Evolutionary conservation across 1,284 basidiomycete genomes (phyloP).

Genomic region (Melampsora occidentalis): DNA sequence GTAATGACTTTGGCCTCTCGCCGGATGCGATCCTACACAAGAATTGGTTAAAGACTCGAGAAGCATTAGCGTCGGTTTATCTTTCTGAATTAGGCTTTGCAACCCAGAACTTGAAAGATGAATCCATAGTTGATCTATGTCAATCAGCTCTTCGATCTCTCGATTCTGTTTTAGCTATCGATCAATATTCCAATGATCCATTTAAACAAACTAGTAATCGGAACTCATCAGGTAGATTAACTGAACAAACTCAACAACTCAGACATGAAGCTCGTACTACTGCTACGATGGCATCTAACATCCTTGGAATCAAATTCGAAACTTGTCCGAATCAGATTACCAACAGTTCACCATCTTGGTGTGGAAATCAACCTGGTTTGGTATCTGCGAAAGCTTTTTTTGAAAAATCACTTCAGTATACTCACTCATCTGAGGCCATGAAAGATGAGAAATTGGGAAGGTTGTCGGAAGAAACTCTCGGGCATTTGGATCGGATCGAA

Average conservation of each 20-base stretch:
- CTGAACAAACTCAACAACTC: conserved; percentile 4
- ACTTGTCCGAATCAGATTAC: conserved; percentile 1
- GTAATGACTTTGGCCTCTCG: background rate
- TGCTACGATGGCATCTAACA: conserved; percentile 18
- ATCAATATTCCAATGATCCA: background rate
- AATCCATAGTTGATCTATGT: conserved; percentile 15
- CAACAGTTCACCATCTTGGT: background rate
- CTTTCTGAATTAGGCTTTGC: conserved; percentile 28
- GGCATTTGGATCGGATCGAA: too few relatives aligned
- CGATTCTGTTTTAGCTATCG: conserved; percentile 7
- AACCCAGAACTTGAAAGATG: background rate
- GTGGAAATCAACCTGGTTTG: background rate
- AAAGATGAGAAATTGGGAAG: background rate
- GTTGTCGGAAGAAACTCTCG: too few relatives aligned
- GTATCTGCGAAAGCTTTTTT: background rate
- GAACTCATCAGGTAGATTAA: conserved; percentile 16
- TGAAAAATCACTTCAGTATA: background rate
- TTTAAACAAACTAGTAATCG: conserved; percentile 12
- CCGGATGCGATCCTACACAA: conserved; percentile 19
- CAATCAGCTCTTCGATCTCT: background rate
- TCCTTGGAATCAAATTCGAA: conserved; percentile 23
- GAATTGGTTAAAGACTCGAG: conserved; percentile 34
- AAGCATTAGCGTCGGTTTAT: conserved; percentile 33
- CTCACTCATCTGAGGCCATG: background rate
- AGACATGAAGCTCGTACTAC: conserved; percentile 20